phyloP scores from a whole-genome alignment of 2,329 filamentous ascomycete species.

The Aspergillus novoparasiticus region DNA sequence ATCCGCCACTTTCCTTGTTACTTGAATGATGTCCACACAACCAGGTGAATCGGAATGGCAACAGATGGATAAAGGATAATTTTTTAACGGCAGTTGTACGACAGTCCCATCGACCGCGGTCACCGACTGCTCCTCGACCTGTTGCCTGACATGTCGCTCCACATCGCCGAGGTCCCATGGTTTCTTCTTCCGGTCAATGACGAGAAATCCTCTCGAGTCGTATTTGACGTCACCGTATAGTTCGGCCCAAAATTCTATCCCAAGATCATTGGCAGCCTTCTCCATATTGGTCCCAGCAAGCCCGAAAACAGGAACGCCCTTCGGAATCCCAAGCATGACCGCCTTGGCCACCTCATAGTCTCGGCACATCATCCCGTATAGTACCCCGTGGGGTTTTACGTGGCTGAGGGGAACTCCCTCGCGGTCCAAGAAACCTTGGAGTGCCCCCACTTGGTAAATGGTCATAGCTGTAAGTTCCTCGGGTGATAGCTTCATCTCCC shows the following conservation, averaged over 20 bases:
- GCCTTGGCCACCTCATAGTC: slow-evolving; percentile 55
- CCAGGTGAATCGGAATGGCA: slow-evolving; percentile 53
- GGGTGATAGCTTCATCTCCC: slow-evolving; percentile 61
- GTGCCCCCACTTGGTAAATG: slow-evolving; percentile 65
- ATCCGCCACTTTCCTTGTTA: slow-evolving; percentile 43
- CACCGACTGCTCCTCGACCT: slow-evolving; percentile 45
- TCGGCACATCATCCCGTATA: slow-evolving; percentile 61
- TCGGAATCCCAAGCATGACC: slow-evolving; percentile 56
- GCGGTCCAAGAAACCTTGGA: slow-evolving; percentile 61
- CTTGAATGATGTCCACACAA: slow-evolving; percentile 48
- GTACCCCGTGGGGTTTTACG: slow-evolving; percentile 64
- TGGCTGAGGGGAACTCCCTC: slow-evolving; percentile 61
- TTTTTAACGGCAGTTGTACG: slow-evolving; percentile 43
- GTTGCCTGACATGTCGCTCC: slow-evolving; percentile 45
- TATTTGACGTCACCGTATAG: slow-evolving; percentile 62
- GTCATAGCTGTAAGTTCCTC: slow-evolving; percentile 61
- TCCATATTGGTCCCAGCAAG: slow-evolving; percentile 59
- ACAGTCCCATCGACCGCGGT: slow-evolving; percentile 45
- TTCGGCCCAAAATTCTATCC: slow-evolving; percentile 57
- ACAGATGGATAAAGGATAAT: slow-evolving; percentile 48
- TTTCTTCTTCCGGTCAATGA: slow-evolving; percentile 64
- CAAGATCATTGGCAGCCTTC: slow-evolving; percentile 55
- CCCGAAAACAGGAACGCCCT: slow-evolving; percentile 56
- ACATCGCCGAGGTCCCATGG: slow-evolving; percentile 45
- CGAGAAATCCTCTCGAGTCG: slow-evolving; percentile 51